Evolutionary conservation across 108 stramenopile genomes (phyloP).

Genomic region (Fragilaria radians): DNA sequence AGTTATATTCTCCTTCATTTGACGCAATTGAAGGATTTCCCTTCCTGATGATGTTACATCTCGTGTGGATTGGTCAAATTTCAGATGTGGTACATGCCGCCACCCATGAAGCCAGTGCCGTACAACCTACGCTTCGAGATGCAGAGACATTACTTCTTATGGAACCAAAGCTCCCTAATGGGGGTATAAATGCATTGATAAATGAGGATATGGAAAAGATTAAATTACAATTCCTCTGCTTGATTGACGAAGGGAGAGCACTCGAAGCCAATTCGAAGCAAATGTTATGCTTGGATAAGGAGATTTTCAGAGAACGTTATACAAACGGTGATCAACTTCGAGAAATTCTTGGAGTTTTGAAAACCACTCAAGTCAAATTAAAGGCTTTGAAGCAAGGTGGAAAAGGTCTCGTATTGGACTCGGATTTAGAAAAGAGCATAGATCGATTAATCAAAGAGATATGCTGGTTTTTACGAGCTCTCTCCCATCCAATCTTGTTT

Average conservation of each 20-base stretch:
- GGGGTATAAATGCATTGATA: neutral
- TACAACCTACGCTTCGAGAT: neutral
- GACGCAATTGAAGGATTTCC: constrained; percentile 20
- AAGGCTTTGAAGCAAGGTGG: constrained; percentile 18
- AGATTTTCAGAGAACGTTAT: constrained; percentile 31
- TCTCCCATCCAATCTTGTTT: constrained; percentile 25
- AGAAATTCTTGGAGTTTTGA: constrained; percentile 23
- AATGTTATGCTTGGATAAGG: constrained; percentile 20
- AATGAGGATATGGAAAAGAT: constrained; percentile 14
- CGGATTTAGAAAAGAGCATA: constrained; percentile 22
- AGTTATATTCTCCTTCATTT: neutral
- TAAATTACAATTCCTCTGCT: constrained; percentile 4
- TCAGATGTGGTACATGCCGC: constrained; percentile 10
- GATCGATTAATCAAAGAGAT: constrained; percentile 34
- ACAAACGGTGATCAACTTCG: constrained; percentile 34
- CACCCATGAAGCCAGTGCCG: neutral
- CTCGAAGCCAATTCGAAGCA: constrained; percentile 20
- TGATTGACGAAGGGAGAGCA: constrained; percentile 41
- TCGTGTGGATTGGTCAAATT: constrained; percentile 23
- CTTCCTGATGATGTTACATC: constrained; percentile 14
- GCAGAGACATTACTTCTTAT: neutral
- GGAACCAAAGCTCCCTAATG: neutral
- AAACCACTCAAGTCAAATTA: constrained; percentile 27
- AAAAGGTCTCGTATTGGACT: constrained; percentile 21
- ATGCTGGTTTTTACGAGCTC: constrained; percentile 53